These are phyloP conservation scores for Clonostachys chloroleuca DNA, from an alignment of 2,329 filamentous ascomycete genomes.

Conservation along the genomic window DNA sequence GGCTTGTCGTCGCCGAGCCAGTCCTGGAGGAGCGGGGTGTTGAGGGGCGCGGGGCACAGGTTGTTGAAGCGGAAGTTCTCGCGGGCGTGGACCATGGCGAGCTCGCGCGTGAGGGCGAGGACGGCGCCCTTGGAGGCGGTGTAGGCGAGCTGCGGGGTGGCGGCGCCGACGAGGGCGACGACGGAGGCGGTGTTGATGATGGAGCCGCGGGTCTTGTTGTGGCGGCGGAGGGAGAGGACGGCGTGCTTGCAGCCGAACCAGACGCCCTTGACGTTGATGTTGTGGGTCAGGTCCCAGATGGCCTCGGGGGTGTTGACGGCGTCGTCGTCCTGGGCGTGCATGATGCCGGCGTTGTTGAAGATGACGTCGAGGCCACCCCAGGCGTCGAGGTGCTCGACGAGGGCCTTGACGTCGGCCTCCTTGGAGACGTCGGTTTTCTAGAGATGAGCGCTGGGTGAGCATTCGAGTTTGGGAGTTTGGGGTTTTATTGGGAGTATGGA, in stretches of 20 bases:
- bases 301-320: slow-evolving; percentile 81
- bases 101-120: slow-evolving; percentile 80
- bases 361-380: slow-evolving; percentile 90
- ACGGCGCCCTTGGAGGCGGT: slow-evolving; percentile 93
- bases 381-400: slow-evolving; percentile 69
- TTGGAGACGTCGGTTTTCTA: slow-evolving; percentile 73
- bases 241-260: slow-evolving; percentile 96
- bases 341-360: slow-evolving; percentile 98
- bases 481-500: background rate
- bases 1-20: slow-evolving; percentile 84
- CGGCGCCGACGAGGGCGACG: slow-evolving; percentile 80
- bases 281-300: slow-evolving; percentile 92
- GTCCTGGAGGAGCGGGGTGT: slow-evolving; percentile 88
- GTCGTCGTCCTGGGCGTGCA: slow-evolving; percentile 80
- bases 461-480: background rate
- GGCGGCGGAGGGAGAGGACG: slow-evolving; percentile 71
- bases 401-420: slow-evolving; percentile 71
- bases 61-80: slow-evolving; percentile 89
- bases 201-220: slow-evolving; percentile 74
- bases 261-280: slow-evolving; percentile 97
- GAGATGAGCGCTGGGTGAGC: background rate
- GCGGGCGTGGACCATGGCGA: slow-evolving; percentile 87
- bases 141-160: slow-evolving; percentile 87
- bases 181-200: slow-evolving; percentile 93
- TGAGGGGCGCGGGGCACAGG: slow-evolving; percentile 85